phyloP scores from a whole-genome alignment of 371 early-diverging fungal genomes.

The Capillidium rhysosporum region DNA sequence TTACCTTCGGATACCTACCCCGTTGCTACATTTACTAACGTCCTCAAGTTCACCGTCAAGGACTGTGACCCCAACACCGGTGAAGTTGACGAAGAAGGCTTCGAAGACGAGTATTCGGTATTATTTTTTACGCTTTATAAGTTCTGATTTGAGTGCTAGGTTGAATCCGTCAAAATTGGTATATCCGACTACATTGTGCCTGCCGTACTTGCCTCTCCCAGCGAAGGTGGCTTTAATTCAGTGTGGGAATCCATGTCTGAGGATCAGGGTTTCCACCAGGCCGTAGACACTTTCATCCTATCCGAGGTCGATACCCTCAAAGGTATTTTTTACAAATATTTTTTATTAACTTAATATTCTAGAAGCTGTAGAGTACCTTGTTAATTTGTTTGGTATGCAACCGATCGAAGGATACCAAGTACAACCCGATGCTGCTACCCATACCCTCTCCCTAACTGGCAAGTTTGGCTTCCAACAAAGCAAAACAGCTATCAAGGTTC shows the following conservation, averaged over 20 bases:
- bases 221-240: constrained; percentile 28
- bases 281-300: constrained; percentile 70
- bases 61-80: constrained; percentile 88
- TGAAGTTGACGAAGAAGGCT: constrained; percentile 80
- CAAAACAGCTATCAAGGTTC: constrained; percentile 39
- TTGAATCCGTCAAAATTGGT: constrained; percentile 70
- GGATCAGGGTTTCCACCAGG: constrained; percentile 25
- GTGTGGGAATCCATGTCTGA: constrained; percentile 57
- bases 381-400: constrained; percentile 69
- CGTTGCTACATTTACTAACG: constrained; percentile 44
- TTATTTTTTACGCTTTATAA: not conserved
- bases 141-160: constrained; percentile 11
- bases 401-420: constrained; percentile 46
- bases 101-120: constrained; percentile 81
- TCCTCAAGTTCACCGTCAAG: constrained; percentile 75
- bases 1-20: constrained; percentile 22
- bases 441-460: constrained; percentile 69
- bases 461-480: constrained; percentile 38
- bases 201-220: constrained; percentile 34
- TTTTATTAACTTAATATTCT: not conserved
- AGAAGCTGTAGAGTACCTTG: constrained; percentile 42
- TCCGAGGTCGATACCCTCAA: constrained; percentile 44
- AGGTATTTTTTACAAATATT: constrained; percentile 14
- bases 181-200: constrained; percentile 80
- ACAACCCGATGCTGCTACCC: constrained; percentile 57